A percentile compares a stretch with the other conserved stretches of the same genome.
phyloP scores from a whole-genome alignment of 176 grass and related monocot species.

The Eragrostis curvula region DNA sequence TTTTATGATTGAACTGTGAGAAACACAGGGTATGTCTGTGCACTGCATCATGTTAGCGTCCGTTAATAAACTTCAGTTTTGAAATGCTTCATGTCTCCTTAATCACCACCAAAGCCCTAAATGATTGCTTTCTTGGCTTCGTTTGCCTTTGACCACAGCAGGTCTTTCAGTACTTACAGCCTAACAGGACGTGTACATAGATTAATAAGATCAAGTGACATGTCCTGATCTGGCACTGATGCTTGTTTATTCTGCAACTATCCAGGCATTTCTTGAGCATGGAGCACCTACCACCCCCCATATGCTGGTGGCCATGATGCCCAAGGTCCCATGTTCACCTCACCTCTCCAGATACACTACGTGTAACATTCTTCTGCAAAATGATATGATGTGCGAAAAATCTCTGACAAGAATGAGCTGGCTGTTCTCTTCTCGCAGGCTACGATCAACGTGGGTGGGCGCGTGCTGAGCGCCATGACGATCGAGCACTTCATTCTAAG shows the following conservation, averaged over 20 bases:
- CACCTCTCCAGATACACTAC: slow-evolving; percentile 4
- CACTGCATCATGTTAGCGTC: slow-evolving; percentile 18
- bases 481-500: slow-evolving; percentile 90
- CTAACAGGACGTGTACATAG: slow-evolving; percentile 6
- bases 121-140: slow-evolving; percentile 23
- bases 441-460: slow-evolving; percentile 72
- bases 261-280: slow-evolving; percentile 87
- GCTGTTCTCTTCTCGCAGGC: slow-evolving; percentile 49
- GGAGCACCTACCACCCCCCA: slow-evolving; percentile 70
- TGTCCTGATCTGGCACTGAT: slow-evolving; percentile 17
- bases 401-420: slow-evolving; percentile 9
- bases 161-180: slow-evolving; percentile 30
- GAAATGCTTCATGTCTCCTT: slow-evolving; percentile 37
- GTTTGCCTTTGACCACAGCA: slow-evolving; percentile 40
- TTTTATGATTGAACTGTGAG: not conserved
- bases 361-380: not conserved
- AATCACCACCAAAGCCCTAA: slow-evolving; percentile 21
- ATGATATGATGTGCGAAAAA: not conserved
- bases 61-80: slow-evolving; percentile 6
- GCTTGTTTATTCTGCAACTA: slow-evolving; percentile 43
- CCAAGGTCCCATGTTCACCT: slow-evolving; percentile 55
- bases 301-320: slow-evolving; percentile 69
- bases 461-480: slow-evolving; percentile 77
- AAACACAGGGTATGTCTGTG: slow-evolving; percentile 29
- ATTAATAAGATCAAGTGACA: slow-evolving; percentile 35